These are phyloP conservation scores for Taiozyma sp. DNA, from an alignment of 1,139 yeast genomes.

Conservation along the genomic window DNA sequence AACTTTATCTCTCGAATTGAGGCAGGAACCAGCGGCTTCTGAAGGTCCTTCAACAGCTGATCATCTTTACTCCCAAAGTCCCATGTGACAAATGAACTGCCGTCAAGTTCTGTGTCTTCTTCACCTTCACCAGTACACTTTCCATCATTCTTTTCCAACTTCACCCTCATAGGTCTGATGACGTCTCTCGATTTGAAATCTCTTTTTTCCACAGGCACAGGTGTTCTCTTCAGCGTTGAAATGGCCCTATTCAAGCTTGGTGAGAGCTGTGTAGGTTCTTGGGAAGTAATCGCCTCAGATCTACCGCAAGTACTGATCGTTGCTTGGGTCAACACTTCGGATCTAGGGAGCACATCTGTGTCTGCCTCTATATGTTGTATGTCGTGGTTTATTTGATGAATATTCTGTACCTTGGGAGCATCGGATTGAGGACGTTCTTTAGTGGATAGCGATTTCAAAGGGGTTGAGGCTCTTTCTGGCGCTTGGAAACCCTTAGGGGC, in stretches of 20 bases:
- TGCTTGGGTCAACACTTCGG: background rate
- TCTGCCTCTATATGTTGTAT: background rate
- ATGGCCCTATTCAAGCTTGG: background rate
- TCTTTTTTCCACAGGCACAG: background rate
- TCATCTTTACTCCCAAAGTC: constrained; percentile 1
- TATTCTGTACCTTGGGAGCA: background rate
- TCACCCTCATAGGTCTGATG: background rate
- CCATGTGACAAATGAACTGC: background rate
- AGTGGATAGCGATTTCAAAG: background rate
- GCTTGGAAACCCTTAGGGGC: background rate
- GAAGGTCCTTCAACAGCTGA: background rate
- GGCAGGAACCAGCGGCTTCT: background rate
- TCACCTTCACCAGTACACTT: background rate
- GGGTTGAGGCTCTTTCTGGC: background rate
- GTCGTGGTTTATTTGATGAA: background rate
- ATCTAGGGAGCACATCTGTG: background rate
- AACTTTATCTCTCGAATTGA: background rate
- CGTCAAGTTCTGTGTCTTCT: background rate
- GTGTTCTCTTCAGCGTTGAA: background rate
- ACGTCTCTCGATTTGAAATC: background rate
- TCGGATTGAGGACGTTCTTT: background rate
- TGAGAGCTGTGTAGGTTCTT: background rate
- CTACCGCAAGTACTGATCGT: background rate
- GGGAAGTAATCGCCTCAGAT: background rate
- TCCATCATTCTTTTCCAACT: background rate